Conservation (phyloP, 2,329 filamentous ascomycete species). For the Claviceps sp. region DNA sequence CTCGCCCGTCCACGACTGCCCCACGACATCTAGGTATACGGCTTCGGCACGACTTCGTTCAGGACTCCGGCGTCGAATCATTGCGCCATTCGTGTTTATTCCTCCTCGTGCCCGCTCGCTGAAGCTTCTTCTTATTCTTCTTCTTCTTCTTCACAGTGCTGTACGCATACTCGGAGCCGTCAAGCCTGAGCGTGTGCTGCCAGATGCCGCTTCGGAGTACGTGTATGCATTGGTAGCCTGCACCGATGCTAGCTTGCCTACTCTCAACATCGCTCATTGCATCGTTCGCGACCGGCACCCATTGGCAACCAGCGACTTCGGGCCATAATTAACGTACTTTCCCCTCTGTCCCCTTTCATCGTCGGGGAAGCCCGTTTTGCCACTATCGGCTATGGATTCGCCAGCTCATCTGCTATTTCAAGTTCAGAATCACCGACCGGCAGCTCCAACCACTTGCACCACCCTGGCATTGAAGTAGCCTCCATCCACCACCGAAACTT, state of each 20-base stretch:
- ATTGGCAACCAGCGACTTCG: background rate
- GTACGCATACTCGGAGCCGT: too few relatives aligned
- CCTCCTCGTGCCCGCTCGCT: too few relatives aligned
- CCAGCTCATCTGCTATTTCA: slow-evolving; percentile 14
- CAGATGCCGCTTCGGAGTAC: too few relatives aligned
- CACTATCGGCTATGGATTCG: slow-evolving; percentile 11
- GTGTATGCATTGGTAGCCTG: too few relatives aligned
- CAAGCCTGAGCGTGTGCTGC: too few relatives aligned
- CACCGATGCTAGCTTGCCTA: background rate
- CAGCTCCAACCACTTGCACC: slow-evolving; percentile 6
- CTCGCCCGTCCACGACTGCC: too few relatives aligned
- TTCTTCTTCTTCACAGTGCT: too few relatives aligned
- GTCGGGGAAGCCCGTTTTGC: background rate
- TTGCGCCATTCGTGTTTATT: too few relatives aligned
- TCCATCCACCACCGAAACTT: background rate
- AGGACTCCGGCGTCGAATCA: too few relatives aligned
- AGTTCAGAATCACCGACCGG: slow-evolving; percentile 12
- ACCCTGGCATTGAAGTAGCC: slow-evolving; percentile 6
- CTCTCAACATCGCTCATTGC: background rate
- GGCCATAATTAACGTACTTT: slow-evolving; percentile 1
- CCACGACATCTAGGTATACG: too few relatives aligned
- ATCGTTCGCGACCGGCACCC: background rate
- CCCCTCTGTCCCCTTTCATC: background rate
- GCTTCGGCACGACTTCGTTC: too few relatives aligned
- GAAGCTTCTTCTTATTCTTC: too few relatives aligned